phyloP scores from a whole-genome alignment of 1,284 basidiomycete species.

The Austroboletus niveus region DNA sequence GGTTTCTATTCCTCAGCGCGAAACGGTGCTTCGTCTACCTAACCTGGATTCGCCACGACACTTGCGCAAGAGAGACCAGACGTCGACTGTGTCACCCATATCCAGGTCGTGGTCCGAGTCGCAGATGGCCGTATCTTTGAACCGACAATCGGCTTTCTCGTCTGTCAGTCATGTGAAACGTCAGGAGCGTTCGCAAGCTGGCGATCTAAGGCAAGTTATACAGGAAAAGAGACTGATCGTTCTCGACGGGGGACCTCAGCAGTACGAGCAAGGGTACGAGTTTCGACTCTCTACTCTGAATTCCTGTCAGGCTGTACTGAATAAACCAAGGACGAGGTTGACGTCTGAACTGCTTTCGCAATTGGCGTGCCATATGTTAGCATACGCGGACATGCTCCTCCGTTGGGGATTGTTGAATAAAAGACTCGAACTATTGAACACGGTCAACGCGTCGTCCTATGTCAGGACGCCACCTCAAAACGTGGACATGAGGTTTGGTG shows the following conservation, averaged over 20 bases:
- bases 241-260: constrained; percentile 28
- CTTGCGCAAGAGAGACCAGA: constrained; percentile 22
- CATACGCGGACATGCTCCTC: constrained; percentile 74
- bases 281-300: not conserved
- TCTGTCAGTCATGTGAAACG: constrained; percentile 38
- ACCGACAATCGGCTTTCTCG: constrained; percentile 39
- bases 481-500: constrained; percentile 40
- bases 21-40: constrained; percentile 23
- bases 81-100: constrained; percentile 33
- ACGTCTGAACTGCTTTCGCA: constrained; percentile 37
- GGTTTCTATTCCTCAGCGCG: constrained; percentile 32
- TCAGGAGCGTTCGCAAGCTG: constrained; percentile 40
- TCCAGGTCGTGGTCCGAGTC: constrained; percentile 61
- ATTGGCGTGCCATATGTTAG: constrained; percentile 58
- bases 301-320: not conserved
- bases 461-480: constrained; percentile 22
- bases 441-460: constrained; percentile 41
- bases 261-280: constrained; percentile 8
- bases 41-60: constrained; percentile 27
- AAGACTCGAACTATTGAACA: constrained; percentile 68
- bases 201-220: constrained; percentile 25
- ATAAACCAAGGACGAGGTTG: constrained; percentile 11
- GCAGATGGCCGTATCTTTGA: constrained; percentile 20
- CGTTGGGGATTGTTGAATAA: constrained; percentile 67
- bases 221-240: constrained; percentile 39